These are phyloP conservation scores for Fraxinus latifolia DNA, from an alignment of 305 asterid species.

Conservation along the genomic window DNA sequence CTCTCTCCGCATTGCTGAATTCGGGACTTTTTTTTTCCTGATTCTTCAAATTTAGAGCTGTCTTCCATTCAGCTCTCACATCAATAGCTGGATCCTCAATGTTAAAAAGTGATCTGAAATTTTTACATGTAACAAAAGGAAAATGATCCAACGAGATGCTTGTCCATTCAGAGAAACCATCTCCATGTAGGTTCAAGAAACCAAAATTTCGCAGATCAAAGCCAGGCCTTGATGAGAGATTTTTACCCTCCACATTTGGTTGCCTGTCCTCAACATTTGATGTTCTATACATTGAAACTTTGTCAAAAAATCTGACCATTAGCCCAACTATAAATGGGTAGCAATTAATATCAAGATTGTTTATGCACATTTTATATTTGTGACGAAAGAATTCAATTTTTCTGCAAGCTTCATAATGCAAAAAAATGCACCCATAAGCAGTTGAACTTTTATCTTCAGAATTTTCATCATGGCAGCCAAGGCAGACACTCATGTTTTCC, in stretches of 20 bases:
- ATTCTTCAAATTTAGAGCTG: constrained; percentile 36
- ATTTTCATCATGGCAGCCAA: constrained; percentile 35
- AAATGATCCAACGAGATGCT: constrained; percentile 43
- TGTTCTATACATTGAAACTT: constrained; percentile 33
- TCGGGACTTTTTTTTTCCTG: constrained; percentile 30
- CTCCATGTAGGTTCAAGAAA: constrained; percentile 33
- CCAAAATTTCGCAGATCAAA: constrained; percentile 32
- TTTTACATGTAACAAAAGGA: constrained; percentile 38
- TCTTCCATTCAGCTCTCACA: constrained; percentile 41
- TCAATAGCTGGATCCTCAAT: constrained; percentile 40
- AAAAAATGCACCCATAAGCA: constrained; percentile 46
- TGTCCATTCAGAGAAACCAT: constrained; percentile 40
- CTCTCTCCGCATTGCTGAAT: constrained; percentile 29
- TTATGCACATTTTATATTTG: constrained; percentile 41
- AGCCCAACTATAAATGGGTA: constrained; percentile 66
- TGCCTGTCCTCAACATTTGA: constrained; percentile 35
- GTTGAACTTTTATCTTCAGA: constrained; percentile 35
- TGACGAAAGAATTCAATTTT: constrained; percentile 33
- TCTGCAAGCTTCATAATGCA: constrained; percentile 57
- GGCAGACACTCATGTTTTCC: constrained; percentile 26
- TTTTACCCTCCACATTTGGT: constrained; percentile 33
- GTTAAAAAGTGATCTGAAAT: constrained; percentile 32
- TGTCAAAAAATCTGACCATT: constrained; percentile 53
- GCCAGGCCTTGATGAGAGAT: constrained; percentile 27
- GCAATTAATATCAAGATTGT: constrained; percentile 68